Base-by-base conservation (phyloP, 345 rosid genomes). In the Gossypium turneri region DNA sequence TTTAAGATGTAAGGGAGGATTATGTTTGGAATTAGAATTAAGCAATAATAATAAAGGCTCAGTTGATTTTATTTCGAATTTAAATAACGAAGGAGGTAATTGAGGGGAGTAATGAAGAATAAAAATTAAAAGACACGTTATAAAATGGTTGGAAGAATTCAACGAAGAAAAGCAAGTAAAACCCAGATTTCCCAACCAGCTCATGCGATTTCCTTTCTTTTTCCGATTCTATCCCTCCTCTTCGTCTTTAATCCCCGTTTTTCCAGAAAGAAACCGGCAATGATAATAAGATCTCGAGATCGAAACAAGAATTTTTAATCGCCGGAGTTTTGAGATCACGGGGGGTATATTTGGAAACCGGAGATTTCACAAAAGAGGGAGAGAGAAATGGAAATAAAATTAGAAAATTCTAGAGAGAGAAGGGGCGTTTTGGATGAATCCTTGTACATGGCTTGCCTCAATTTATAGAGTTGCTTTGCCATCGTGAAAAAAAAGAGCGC, bases 41-140 rank as follows among this genome's bases (percentile, higher is more conserved):
- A 75, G 78, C 75, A 78, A 79, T 56, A 70, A 76, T 56, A 76
- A 82, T 70, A 84, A 91, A 5, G 90, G 90, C 70, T 86, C 84
- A 52, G 79, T 56, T 57, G 83, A 77, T 77, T 82, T 84, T 75
- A 80, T 83, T 76, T 77, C 90, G 66, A 83, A 80, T 51, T 83
- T 86, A 80, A 85, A 85, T 15, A 89, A 81, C 10, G 87, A 82
- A 70, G 82, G 80, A 20, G 84, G 81, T 73, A 85, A 82, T 72
- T 91, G 99, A 58, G 97, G 99, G 41, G 98, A 95, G 25, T 76
- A 95, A 84, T 89, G 96, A 75, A 91, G 97, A 71, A 81, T 83
- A 62, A 91, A 95, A 72, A 93, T 86, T 67, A 95, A 76, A 44
- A 95, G 86, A 78, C 97, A 87, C 64, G 97, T 89, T 7, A 86